A percentile compares a stretch with the other conserved stretches of the same genome.
phyloP scores from a whole-genome alignment of 1,139 yeast species.

The Hansenula sp. region DNA sequence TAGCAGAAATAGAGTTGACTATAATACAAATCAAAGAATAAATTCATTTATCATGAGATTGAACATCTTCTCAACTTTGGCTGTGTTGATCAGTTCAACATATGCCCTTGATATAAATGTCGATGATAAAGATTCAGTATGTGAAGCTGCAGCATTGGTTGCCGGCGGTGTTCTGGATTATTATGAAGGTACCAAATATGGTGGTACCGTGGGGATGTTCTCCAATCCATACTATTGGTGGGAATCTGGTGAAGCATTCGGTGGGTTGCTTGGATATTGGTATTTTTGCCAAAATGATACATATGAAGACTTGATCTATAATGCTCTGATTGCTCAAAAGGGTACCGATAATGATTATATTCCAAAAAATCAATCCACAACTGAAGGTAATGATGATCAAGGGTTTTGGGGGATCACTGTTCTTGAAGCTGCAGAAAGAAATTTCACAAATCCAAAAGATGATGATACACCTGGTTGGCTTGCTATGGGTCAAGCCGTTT shows the following conservation, averaged over 20 bases:
- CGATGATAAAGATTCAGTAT: slow-evolving; percentile 32
- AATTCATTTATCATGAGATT: background rate
- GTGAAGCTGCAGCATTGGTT: slow-evolving; percentile 45
- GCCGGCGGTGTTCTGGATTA: slow-evolving; percentile 53
- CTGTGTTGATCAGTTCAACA: background rate
- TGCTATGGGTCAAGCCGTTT: slow-evolving; percentile 55
- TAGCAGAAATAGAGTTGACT: background rate
- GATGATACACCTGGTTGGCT: slow-evolving; percentile 42
- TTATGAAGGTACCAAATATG: slow-evolving; percentile 47
- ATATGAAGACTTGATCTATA: slow-evolving; percentile 34
- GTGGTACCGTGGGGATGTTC: slow-evolving; percentile 61
- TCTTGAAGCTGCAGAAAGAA: slow-evolving; percentile 59
- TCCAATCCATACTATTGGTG: slow-evolving; percentile 65
- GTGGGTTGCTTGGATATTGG: slow-evolving; percentile 54
- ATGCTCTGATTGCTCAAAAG: slow-evolving; percentile 53
- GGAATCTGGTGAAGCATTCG: slow-evolving; percentile 70
- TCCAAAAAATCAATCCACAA: slow-evolving; percentile 56
- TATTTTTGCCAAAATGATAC: slow-evolving; percentile 45
- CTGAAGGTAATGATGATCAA: slow-evolving; percentile 72
- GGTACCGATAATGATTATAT: slow-evolving; percentile 51
- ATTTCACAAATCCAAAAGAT: slow-evolving; percentile 47
- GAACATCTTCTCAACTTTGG: background rate
- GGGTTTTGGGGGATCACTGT: slow-evolving; percentile 66
- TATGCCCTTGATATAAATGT: slow-evolving; percentile 22
- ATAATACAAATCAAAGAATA: background rate